Conservation (phyloP, 805 yeast species). For the Lipomyces spencermartinsiae region DNA sequence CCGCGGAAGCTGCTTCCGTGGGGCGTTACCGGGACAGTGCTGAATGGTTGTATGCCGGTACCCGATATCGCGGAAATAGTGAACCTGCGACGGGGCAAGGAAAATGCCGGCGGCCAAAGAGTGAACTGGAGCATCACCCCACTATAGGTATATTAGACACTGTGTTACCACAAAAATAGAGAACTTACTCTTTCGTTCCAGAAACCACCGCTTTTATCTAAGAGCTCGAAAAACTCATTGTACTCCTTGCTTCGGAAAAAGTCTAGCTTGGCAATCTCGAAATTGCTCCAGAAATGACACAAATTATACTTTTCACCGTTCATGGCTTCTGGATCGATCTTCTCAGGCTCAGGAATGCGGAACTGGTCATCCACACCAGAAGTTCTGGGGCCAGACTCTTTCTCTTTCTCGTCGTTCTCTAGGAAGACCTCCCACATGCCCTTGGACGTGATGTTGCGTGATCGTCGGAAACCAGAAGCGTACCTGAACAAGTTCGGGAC, state of each 20-base stretch:
- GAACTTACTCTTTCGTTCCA: slow-evolving; percentile 67
- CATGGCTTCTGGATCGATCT: slow-evolving; percentile 59
- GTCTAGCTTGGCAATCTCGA: slow-evolving; percentile 86
- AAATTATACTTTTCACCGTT: slow-evolving; percentile 75
- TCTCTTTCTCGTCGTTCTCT: slow-evolving; percentile 38
- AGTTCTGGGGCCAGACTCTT: slow-evolving; percentile 29
- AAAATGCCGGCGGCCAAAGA: slow-evolving; percentile 83
- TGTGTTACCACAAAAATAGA: neutral
- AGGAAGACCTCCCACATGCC: slow-evolving; percentile 74
- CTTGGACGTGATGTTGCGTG: slow-evolving; percentile 57
- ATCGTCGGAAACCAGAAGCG: slow-evolving; percentile 67
- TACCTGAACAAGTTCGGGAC: slow-evolving; percentile 80
- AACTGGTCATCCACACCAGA: slow-evolving; percentile 34
- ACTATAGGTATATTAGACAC: slow-evolving; percentile 43
- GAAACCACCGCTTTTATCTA: slow-evolving; percentile 82
- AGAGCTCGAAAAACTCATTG: slow-evolving; percentile 65
- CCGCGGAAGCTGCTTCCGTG: slow-evolving; percentile 54
- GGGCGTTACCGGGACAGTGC: slow-evolving; percentile 82
- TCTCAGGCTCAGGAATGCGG: slow-evolving; percentile 25
- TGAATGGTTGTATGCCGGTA: slow-evolving; percentile 79
- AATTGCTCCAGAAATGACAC: slow-evolving; percentile 89
- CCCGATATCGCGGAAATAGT: slow-evolving; percentile 92
- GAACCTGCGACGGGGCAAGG: slow-evolving; percentile 71
- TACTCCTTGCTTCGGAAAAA: slow-evolving; percentile 72
- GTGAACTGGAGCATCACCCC: slow-evolving; percentile 99